Conservation (phyloP, 169 alveolate species). For the Plasmodium knowlesi region DNA sequence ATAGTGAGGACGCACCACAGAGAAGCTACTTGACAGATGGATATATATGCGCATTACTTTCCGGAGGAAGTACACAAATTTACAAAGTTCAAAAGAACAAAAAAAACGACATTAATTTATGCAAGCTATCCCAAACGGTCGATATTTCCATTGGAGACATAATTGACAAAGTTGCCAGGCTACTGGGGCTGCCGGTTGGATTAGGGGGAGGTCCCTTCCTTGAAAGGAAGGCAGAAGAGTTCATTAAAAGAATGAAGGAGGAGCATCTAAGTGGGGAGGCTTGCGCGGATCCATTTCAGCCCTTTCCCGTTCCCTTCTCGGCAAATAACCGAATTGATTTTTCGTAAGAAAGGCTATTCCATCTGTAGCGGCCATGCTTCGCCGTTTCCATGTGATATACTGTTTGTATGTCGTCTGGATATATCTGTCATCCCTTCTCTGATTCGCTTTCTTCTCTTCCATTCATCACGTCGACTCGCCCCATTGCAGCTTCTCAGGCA, state of each 20-base stretch:
- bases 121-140: conserved; percentile 48
- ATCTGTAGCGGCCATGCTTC: background rate
- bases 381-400: background rate
- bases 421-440: background rate
- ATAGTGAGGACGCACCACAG: background rate
- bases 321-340: conserved; percentile 40
- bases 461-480: background rate
- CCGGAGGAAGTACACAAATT: conserved; percentile 72
- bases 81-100: conserved; percentile 35
- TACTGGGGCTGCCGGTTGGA: conserved; percentile 65
- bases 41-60: conserved; percentile 48
- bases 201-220: conserved; percentile 76
- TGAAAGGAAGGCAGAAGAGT: conserved; percentile 50
- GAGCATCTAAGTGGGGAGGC: conserved; percentile 1
- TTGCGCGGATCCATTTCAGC: conserved; percentile 45
- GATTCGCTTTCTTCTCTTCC: background rate
- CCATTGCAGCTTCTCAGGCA: conserved; percentile 41
- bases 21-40: conserved; percentile 17
- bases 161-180: conserved; percentile 59
- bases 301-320: conserved; percentile 56
- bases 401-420: background rate
- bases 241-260: conserved; percentile 8
- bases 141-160: conserved; percentile 70
- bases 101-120: conserved; percentile 37
- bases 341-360: conserved; percentile 38